Conservation (phyloP, 2,329 filamentous ascomycete species). For the Apiospora rasikravindrae region DNA sequence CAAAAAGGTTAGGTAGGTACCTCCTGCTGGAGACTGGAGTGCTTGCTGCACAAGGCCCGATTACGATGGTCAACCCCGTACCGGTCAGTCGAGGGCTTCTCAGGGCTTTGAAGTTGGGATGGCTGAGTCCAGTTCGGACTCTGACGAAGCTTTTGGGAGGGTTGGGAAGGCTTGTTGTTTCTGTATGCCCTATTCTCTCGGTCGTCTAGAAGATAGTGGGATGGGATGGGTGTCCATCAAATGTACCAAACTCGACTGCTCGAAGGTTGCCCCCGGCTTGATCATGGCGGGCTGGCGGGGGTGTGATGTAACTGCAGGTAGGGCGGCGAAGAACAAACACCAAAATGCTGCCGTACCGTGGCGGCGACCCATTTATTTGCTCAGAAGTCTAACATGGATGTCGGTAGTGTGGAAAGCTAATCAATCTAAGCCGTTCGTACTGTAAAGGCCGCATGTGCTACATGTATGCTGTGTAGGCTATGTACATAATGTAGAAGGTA, state of each 20-base stretch:
- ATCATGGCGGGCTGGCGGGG: constrained; percentile 13
- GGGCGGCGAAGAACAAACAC: background rate
- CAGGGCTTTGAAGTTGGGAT: background rate
- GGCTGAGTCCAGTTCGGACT: background rate
- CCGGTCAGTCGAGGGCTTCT: background rate
- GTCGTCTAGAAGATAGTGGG: constrained; percentile 2
- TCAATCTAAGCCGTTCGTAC: background rate
- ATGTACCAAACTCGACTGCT: background rate
- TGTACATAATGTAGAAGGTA: background rate
- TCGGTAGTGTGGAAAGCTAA: constrained; percentile 3
- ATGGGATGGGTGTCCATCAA: constrained; percentile 7
- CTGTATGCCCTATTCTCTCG: background rate
- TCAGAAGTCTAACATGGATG: background rate
- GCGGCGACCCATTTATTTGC: constrained; percentile 1
- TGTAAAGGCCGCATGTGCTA: background rate
- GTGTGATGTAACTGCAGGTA: constrained; percentile 10
- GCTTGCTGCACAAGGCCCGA: background rate
- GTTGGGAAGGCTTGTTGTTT: background rate
- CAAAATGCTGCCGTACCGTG: constrained; percentile 1
- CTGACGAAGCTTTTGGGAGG: background rate
- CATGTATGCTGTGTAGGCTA: too few relatives aligned
- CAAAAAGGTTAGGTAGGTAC: background rate
- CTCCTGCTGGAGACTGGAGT: background rate
- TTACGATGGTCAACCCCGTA: background rate
- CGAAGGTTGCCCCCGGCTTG: constrained; percentile 1